A percentile compares a stretch with the other conserved stretches of the same genome.
These are phyloP conservation scores for Venturia aucupariae DNA, from an alignment of 2,329 filamentous ascomycete genomes.

Conservation along the genomic window DNA sequence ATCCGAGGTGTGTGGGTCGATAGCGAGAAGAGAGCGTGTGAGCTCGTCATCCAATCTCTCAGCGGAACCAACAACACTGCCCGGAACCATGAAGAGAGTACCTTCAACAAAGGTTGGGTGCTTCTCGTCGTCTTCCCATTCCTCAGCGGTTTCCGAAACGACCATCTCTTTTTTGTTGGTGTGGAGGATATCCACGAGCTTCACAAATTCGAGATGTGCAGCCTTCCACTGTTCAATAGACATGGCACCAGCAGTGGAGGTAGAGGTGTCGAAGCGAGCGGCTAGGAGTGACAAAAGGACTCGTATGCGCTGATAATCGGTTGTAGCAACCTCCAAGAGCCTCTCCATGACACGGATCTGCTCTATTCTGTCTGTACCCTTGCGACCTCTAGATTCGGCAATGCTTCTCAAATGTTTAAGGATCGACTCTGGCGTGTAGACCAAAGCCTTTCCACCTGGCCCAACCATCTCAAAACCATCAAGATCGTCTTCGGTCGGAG, in stretches of 20 bases:
- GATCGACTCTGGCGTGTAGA: conserved; percentile 95
- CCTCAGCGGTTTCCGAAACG: conserved; percentile 84
- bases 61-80: conserved; percentile 87
- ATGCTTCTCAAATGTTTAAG: conserved; percentile 93
- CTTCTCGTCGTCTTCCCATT: conserved; percentile 99
- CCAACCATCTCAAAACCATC: conserved; percentile 86
- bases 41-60: conserved; percentile 97
- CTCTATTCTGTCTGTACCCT: conserved; percentile 92
- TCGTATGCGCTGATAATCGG: conserved; percentile 88
- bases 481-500: conserved; percentile 53
- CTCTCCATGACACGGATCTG: conserved; percentile 98
- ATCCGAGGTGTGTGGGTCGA: conserved; percentile 96
- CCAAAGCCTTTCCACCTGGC: conserved; percentile 76
- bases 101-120: conserved; percentile 61
- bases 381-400: conserved; percentile 92
- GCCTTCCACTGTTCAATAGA: conserved; percentile 94
- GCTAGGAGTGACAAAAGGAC: conserved; percentile 87
- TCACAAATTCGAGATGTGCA: conserved; percentile 76
- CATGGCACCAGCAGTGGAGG: conserved; percentile 75
- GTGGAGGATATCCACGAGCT: conserved; percentile 71
- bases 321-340: conserved; percentile 77
- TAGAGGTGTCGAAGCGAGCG: conserved; percentile 84
- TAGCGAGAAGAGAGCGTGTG: conserved; percentile 90
- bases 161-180: conserved; percentile 61
- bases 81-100: conserved; percentile 83